A percentile compares a stretch with the other conserved stretches of the same genome.
These are phyloP conservation scores for Tolypocladium tropicale DNA, from an alignment of 2,329 filamentous ascomycete genomes.

Conservation along the genomic window DNA sequence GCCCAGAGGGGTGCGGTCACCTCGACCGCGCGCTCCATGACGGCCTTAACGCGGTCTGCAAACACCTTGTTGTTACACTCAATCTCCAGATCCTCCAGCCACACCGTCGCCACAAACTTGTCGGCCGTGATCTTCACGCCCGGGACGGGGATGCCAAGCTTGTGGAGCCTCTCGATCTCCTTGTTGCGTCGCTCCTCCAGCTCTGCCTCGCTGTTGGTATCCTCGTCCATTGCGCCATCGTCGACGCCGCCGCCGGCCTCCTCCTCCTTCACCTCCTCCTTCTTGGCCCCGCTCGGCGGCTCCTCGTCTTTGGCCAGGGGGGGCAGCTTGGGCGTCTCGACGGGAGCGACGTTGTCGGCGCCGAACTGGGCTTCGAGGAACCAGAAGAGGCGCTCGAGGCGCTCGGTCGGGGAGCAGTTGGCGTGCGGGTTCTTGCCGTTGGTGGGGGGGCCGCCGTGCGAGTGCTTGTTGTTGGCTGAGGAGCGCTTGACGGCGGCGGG, in stretches of 20 bases:
- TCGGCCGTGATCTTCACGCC: conserved; percentile 82
- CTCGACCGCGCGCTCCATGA: conserved; percentile 84
- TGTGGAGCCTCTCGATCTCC: conserved; percentile 71
- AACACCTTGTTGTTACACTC: conserved; percentile 73
- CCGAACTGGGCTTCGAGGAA: conserved; percentile 98
- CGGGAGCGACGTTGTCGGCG: conserved; percentile 66
- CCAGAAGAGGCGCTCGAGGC: conserved; percentile 78
- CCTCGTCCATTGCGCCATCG: conserved; percentile 10
- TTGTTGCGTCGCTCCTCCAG: conserved; percentile 47
- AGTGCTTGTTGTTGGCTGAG: conserved; percentile 18
- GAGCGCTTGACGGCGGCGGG: conserved; percentile 82
- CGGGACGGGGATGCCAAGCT: conserved; percentile 80
- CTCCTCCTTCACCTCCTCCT: neutral
- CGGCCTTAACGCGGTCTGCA: conserved; percentile 73
- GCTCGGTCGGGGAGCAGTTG: conserved; percentile 60
- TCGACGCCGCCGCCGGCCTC: neutral
- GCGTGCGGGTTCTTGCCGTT: conserved; percentile 57
- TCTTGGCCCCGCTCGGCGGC: neutral
- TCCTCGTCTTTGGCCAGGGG: conserved; percentile 22
- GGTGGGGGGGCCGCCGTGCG: conserved; percentile 34
- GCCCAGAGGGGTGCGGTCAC: conserved; percentile 68
- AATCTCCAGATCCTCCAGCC: conserved; percentile 85
- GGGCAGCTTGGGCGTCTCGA: conserved; percentile 52
- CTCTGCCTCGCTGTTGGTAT: conserved; percentile 30
- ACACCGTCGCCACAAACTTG: conserved; percentile 77